These are phyloP conservation scores for Sarocladiaceae sp. DNA, from an alignment of 2,329 filamentous ascomycete species.

Conservation along the genomic window DNA sequence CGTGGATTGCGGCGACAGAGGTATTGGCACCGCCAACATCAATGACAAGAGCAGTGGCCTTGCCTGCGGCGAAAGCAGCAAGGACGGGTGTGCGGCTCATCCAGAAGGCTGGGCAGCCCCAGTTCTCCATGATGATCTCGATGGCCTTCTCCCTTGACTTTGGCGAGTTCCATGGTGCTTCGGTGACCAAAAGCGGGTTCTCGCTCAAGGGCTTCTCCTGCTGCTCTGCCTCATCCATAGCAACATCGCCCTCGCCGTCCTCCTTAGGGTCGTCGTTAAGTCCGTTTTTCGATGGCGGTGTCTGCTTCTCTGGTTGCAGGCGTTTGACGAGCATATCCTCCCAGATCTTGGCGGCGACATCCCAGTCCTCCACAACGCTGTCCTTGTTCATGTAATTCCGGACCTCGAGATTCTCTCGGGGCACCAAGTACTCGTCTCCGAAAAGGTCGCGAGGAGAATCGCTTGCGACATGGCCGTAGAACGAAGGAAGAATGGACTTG, in stretches of 20 bases:
- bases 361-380: constrained; percentile 94
- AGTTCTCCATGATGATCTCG: constrained; percentile 95
- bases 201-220: constrained; percentile 81
- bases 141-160: constrained; percentile 92
- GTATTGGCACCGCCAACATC: constrained; percentile 88
- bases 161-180: constrained; percentile 84
- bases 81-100: constrained; percentile 84
- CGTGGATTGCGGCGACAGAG: constrained; percentile 85
- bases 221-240: constrained; percentile 53
- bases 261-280: constrained; percentile 65
- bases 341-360: constrained; percentile 83
- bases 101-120: constrained; percentile 94
- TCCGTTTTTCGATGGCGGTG: constrained; percentile 69
- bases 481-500: constrained; percentile 87
- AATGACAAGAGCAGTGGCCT: constrained; percentile 86
- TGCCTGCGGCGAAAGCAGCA: constrained; percentile 87
- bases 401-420: constrained; percentile 72
- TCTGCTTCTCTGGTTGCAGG: constrained; percentile 71
- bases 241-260: constrained; percentile 57
- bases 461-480: constrained; percentile 65
- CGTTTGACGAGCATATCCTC: constrained; percentile 88
- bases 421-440: constrained; percentile 86
- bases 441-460: constrained; percentile 59
- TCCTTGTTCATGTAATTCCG: constrained; percentile 89
- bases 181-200: constrained; percentile 88